A percentile compares a stretch with the other conserved stretches of the same genome.
Conservation (phyloP, 2,329 filamentous ascomycete species). For the Talaromyces sp. region DNA sequence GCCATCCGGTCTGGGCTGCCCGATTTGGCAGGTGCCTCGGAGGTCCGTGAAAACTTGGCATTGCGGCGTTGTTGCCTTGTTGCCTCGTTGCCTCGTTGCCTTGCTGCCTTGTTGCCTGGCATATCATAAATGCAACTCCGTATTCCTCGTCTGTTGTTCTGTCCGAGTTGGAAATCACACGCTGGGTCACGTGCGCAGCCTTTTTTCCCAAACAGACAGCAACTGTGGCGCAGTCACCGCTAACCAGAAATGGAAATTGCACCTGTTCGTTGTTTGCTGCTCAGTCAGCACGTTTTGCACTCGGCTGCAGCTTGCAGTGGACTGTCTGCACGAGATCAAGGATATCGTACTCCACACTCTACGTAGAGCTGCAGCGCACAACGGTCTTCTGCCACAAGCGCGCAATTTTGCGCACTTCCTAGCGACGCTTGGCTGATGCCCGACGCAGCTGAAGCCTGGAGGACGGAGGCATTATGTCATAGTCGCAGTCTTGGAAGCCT, state of each 20-base stretch:
- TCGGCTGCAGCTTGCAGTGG: neutral
- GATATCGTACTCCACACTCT: too few relatives aligned
- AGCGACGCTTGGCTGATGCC: neutral
- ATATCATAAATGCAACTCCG: too few relatives aligned
- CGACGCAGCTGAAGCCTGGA: neutral
- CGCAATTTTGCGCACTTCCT: neutral
- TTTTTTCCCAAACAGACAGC: too few relatives aligned
- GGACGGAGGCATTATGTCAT: constrained; percentile 9
- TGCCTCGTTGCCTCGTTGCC: too few relatives aligned
- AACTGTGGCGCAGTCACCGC: neutral
- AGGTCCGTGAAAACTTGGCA: neutral
- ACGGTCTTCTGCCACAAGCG: neutral
- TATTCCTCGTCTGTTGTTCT: too few relatives aligned
- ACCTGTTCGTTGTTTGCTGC: neutral
- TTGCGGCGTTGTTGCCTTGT: neutral
- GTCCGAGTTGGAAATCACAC: too few relatives aligned
- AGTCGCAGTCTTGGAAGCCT: neutral
- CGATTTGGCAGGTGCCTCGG: neutral
- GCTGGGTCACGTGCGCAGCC: neutral
- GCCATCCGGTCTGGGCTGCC: neutral
- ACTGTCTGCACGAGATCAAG: neutral
- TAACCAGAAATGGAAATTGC: neutral
- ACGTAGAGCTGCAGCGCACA: neutral
- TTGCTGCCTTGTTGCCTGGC: neutral
- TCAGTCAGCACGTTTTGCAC: too few relatives aligned